Percentiles rank a stretch among this genome's conserved stretches.
These are phyloP conservation scores for Alternaria metachromatica DNA, from an alignment of 2,329 filamentous ascomycete species.

Conservation along the genomic window DNA sequence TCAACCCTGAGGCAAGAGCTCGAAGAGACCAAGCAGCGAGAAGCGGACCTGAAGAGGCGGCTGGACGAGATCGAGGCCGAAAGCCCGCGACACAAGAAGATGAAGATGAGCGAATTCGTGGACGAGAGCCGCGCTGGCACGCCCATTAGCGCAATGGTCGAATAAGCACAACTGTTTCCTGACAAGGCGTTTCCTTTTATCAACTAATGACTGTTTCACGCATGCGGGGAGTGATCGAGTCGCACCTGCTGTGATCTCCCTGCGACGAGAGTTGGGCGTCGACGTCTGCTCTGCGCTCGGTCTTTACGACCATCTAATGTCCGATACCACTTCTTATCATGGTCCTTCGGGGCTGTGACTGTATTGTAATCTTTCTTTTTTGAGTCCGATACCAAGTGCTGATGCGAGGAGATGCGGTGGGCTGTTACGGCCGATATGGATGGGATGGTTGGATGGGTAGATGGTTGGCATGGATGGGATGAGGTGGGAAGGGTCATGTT, in stretches of 20 bases:
- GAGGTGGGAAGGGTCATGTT: constrained; percentile 11
- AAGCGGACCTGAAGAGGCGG: constrained; percentile 81
- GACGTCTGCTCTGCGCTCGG: constrained; percentile 32
- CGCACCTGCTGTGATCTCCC: constrained; percentile 7
- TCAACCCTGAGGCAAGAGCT: constrained; percentile 65
- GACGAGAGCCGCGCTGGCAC: constrained; percentile 52
- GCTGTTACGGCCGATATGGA: constrained; percentile 1
- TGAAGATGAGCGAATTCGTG: constrained; percentile 62
- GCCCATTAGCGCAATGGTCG: constrained; percentile 41
- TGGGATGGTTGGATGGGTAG: not conserved
- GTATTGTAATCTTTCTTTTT: constrained; percentile 37
- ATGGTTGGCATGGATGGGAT: not conserved
- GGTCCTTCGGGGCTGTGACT: constrained; percentile 13
- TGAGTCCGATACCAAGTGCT: constrained; percentile 31
- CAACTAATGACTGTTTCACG: constrained; percentile 18
- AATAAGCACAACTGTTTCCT: constrained; percentile 21
- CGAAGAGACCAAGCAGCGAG: constrained; percentile 78
- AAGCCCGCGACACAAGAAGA: constrained; percentile 62
- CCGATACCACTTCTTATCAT: constrained; percentile 35
- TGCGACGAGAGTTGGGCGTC: constrained; percentile 23
- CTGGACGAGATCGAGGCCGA: constrained; percentile 68
- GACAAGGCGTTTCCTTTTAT: constrained; percentile 12
- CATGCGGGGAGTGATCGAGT: constrained; percentile 10
- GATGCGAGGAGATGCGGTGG: constrained; percentile 9
- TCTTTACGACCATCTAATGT: constrained; percentile 45